A percentile compares a stretch with the other conserved stretches of the same genome.
These are phyloP conservation scores for Venturia effusa DNA, from an alignment of 2,329 filamentous ascomycete species.

Conservation along the genomic window DNA sequence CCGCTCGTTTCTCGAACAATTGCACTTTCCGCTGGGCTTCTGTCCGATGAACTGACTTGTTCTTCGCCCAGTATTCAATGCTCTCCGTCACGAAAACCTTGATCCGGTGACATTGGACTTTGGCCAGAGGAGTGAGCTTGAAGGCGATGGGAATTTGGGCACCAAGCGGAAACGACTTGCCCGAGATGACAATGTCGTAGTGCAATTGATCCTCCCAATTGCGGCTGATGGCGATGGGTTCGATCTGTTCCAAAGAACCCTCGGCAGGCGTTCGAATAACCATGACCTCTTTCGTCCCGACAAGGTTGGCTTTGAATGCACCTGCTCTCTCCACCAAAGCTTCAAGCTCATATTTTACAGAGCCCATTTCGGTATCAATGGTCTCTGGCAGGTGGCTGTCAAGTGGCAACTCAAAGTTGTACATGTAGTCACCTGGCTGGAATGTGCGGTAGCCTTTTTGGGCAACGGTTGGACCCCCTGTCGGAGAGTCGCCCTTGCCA, in stretches of 20 bases:
- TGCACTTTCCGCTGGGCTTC: constrained; percentile 76
- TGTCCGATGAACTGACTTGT: constrained; percentile 73
- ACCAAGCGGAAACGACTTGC: constrained; percentile 86
- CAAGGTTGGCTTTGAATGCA: constrained; percentile 78
- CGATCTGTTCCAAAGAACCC: constrained; percentile 78
- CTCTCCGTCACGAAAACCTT: constrained; percentile 88
- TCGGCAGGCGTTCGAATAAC: constrained; percentile 81
- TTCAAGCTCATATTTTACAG: constrained; percentile 79
- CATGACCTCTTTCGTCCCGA: constrained; percentile 70
- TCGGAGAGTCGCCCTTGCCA: constrained; percentile 61
- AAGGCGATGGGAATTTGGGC: constrained; percentile 85
- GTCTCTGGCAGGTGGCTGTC: constrained; percentile 74
- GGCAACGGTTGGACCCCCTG: constrained; percentile 44
- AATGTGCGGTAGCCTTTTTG: constrained; percentile 83
- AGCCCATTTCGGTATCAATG: constrained; percentile 75
- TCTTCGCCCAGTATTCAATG: constrained; percentile 80
- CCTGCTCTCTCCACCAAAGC: constrained; percentile 76
- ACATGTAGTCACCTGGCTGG: constrained; percentile 60
- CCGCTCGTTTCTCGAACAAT: constrained; percentile 78
- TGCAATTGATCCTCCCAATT: constrained; percentile 94
- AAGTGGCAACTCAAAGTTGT: constrained; percentile 73
- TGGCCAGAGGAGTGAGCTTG: constrained; percentile 83
- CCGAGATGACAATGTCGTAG: constrained; percentile 92
- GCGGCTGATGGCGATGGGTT: constrained; percentile 85
- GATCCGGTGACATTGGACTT: constrained; percentile 85